Evolutionary conservation across 2,329 filamentous ascomycete genomes (phyloP).

Genomic region (Curvularia sp.): DNA sequence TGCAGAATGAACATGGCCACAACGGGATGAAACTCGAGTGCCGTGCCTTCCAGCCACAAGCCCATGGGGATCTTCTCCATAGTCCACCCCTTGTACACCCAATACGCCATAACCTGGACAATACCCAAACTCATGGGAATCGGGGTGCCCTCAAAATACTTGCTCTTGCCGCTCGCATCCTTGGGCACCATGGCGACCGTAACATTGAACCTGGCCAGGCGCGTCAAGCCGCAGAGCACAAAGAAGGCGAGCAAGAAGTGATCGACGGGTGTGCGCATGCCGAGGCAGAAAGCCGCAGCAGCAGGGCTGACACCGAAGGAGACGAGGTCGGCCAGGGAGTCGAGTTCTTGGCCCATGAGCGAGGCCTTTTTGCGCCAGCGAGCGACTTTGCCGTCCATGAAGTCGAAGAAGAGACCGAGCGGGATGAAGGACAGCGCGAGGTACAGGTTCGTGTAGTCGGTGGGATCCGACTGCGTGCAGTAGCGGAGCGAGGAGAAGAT

Average conservation of each 20-base stretch:
- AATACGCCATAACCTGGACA: constrained; percentile 86
- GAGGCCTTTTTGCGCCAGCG: constrained; percentile 96
- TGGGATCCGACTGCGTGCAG: constrained; percentile 73
- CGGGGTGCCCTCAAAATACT: constrained; percentile 96
- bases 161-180: constrained; percentile 86
- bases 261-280: constrained; percentile 82
- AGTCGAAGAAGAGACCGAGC: constrained; percentile 89
- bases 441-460: constrained; percentile 74
- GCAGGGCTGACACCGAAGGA: constrained; percentile 95
- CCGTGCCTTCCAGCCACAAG: constrained; percentile 68
- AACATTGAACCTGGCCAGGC: constrained; percentile 96
- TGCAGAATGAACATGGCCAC: constrained; percentile 84
- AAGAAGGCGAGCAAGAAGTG: constrained; percentile 85
- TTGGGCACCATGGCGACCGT: constrained; percentile 89
- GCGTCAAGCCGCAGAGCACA: constrained; percentile 90
- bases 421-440: constrained; percentile 85
- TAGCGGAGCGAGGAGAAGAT: constrained; percentile 95
- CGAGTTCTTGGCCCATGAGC: constrained; percentile 96
- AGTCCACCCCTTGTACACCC: constrained; percentile 81
- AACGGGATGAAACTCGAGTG: constrained; percentile 83
- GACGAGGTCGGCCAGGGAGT: constrained; percentile 93
- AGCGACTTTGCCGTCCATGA: constrained; percentile 96
- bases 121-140: constrained; percentile 89
- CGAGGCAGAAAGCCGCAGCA: constrained; percentile 84
- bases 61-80: constrained; percentile 81